A percentile compares a stretch with the other conserved stretches of the same genome.
phyloP scores from a whole-genome alignment of 495 filamentous ascomycete genomes.

The Tuber indicum region DNA sequence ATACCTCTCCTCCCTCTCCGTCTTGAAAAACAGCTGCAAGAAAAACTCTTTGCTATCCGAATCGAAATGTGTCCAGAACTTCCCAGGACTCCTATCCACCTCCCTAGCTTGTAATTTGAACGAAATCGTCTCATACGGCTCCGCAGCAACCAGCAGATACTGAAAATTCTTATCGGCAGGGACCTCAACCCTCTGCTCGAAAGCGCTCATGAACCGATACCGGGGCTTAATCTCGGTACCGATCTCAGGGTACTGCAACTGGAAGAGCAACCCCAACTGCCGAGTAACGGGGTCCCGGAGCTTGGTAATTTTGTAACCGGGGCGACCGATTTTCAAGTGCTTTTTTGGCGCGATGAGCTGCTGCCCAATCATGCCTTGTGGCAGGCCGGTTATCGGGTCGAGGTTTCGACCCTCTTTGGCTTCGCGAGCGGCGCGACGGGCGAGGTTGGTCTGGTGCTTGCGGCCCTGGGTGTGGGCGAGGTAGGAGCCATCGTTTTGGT shows the following conservation, averaged over 20 bases:
- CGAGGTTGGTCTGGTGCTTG: slow-evolving; percentile 99
- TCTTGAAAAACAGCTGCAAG: slow-evolving; percentile 99
- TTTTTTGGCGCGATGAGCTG: slow-evolving; percentile 63
- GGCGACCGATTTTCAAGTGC: slow-evolving; percentile 94
- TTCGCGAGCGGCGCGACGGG: slow-evolving; percentile 85
- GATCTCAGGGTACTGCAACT: slow-evolving; percentile 93
- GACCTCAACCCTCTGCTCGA: slow-evolving; percentile 91
- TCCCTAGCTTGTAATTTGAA: slow-evolving; percentile 96
- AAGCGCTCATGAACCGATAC: slow-evolving; percentile 95
- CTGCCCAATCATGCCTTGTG: slow-evolving; percentile 66
- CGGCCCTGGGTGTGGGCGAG: slow-evolving; percentile 97
- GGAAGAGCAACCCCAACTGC: slow-evolving; percentile 85
- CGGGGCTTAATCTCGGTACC: slow-evolving; percentile 65
- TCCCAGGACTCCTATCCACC: slow-evolving; percentile 78
- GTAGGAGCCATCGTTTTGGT: slow-evolving; percentile 99
- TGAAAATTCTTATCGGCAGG: slow-evolving; percentile 90
- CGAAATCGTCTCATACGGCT: slow-evolving; percentile 94
- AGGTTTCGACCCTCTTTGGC: slow-evolving; percentile 76
- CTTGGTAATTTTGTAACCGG: slow-evolving; percentile 98
- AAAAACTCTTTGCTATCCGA: slow-evolving; percentile 95
- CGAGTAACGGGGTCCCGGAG: slow-evolving; percentile 81
- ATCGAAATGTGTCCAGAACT: slow-evolving; percentile 93
- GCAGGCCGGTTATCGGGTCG: slow-evolving; percentile 67
- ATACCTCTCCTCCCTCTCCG: slow-evolving; percentile 93
- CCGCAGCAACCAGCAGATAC: slow-evolving; percentile 90